These are phyloP conservation scores for Pythium chondricola DNA, from an alignment of 352 stramenopile species.

Conservation along the genomic window DNA sequence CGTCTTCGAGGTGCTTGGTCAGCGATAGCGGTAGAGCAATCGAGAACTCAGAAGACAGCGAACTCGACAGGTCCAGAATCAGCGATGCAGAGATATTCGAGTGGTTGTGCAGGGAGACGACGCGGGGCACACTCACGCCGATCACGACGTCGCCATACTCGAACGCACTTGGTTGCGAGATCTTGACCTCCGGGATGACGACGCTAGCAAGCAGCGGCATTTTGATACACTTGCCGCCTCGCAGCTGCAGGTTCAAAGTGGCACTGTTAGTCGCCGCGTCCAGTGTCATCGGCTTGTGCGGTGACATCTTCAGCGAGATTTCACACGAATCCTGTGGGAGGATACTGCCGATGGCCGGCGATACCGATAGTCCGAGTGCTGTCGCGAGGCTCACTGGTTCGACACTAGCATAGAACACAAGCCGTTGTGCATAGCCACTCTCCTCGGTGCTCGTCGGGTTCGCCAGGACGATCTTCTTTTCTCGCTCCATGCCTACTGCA, in stretches of 20 bases:
- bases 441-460: conserved; percentile 25
- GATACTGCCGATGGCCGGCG: conserved; percentile 34
- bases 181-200: conserved; percentile 75
- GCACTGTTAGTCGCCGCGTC: conserved; percentile 21
- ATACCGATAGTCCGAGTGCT: conserved; percentile 38
- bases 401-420: conserved; percentile 55
- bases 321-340: conserved; percentile 47
- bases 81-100: conserved; percentile 75
- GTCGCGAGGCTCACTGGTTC: conserved; percentile 33
- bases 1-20: conserved; percentile 57
- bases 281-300: conserved; percentile 43
- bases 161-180: conserved; percentile 27
- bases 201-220: conserved; percentile 57
- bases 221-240: conserved; percentile 61
- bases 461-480: conserved; percentile 42
- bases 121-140: conserved; percentile 52
- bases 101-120: conserved; percentile 74
- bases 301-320: conserved; percentile 40
- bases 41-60: conserved; percentile 56
- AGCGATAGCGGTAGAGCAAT: conserved; percentile 46
- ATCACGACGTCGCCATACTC: conserved; percentile 84
- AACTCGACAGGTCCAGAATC: conserved; percentile 54
- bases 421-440: conserved; percentile 7
- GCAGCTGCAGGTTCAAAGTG: conserved; percentile 51
- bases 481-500: conserved; percentile 63